Conservation (phyloP, 176 grass and related monocot species). For the Bothriochloa decipiens region DNA sequence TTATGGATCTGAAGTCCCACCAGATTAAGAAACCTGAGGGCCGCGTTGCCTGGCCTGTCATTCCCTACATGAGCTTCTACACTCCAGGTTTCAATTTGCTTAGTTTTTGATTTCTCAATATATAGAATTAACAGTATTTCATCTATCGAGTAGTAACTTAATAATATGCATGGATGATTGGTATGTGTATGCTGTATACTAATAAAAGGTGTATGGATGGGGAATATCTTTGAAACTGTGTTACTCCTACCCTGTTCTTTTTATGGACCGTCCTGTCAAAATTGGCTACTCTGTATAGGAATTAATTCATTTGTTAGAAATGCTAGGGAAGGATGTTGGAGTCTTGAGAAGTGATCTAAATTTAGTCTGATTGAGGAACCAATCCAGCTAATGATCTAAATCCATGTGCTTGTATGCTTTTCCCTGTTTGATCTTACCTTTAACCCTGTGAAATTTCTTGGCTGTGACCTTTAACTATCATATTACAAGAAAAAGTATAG, state of each 20-base stretch:
- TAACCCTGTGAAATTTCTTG: not conserved
- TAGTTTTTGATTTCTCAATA: not conserved
- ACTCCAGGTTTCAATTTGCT: not conserved
- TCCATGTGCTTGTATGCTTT: too few relatives aligned
- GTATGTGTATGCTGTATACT: not conserved
- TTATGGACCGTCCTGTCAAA: not conserved
- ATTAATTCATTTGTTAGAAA: not conserved
- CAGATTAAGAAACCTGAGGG: not conserved
- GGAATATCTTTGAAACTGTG: not conserved
- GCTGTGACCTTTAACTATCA: not conserved
- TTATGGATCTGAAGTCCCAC: not conserved
- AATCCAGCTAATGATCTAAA: too few relatives aligned
- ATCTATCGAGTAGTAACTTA: not conserved
- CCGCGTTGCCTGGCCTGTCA: not conserved
- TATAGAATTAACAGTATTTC: not conserved
- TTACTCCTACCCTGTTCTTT: not conserved
- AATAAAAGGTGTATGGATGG: not conserved
- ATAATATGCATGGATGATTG: not conserved
- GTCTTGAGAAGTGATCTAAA: not conserved
- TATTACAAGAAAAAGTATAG: not conserved
- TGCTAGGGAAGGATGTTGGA: not conserved
- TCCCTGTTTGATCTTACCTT: not conserved
- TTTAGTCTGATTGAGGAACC: too few relatives aligned
- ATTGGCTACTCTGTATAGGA: not conserved
- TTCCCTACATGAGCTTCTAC: conserved; percentile 3